phyloP scores from a whole-genome alignment of 2,329 filamentous ascomycete genomes.

The Stemphylium lycopersici region DNA sequence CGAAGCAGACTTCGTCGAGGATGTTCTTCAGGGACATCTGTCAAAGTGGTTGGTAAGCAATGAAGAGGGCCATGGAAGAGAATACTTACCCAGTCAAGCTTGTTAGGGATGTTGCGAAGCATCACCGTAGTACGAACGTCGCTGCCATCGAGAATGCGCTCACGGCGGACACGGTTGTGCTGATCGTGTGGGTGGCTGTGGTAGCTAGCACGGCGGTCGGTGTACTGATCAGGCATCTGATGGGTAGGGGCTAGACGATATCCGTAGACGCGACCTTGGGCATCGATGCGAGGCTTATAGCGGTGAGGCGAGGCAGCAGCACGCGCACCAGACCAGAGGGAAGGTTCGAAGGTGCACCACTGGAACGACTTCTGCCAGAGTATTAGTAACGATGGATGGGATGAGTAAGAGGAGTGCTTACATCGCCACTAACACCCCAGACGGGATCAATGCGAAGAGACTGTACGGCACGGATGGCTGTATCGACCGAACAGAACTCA shows the following conservation, averaged over 20 bases:
- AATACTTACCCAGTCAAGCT: constrained; percentile 67
- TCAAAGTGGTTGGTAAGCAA: constrained; percentile 19
- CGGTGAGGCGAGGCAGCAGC: constrained; percentile 28
- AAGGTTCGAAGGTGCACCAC: constrained; percentile 23
- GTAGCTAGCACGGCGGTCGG: constrained; percentile 1
- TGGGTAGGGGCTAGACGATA: constrained; percentile 17
- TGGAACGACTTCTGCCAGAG: constrained; percentile 29
- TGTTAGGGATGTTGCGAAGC: constrained; percentile 93
- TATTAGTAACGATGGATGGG: constrained; percentile 18
- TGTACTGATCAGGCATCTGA: not conserved
- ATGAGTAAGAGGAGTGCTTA: constrained; percentile 14
- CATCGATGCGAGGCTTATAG: constrained; percentile 28
- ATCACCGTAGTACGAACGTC: constrained; percentile 72
- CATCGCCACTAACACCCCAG: constrained; percentile 20
- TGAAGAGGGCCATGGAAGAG: not conserved
- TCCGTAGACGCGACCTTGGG: constrained; percentile 28
- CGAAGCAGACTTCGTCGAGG: constrained; percentile 77
- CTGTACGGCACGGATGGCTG: constrained; percentile 34
- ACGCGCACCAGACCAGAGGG: constrained; percentile 28
- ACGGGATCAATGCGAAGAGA: constrained; percentile 17
- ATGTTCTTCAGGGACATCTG: constrained; percentile 68
- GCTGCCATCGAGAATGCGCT: constrained; percentile 49
- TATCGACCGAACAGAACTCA: constrained; percentile 41
- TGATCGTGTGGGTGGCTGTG: constrained; percentile 33
- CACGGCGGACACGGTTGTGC: constrained; percentile 48